Evolutionary conservation across 495 filamentous ascomycete genomes (phyloP).

Genomic region (Viridothelium virens): DNA sequence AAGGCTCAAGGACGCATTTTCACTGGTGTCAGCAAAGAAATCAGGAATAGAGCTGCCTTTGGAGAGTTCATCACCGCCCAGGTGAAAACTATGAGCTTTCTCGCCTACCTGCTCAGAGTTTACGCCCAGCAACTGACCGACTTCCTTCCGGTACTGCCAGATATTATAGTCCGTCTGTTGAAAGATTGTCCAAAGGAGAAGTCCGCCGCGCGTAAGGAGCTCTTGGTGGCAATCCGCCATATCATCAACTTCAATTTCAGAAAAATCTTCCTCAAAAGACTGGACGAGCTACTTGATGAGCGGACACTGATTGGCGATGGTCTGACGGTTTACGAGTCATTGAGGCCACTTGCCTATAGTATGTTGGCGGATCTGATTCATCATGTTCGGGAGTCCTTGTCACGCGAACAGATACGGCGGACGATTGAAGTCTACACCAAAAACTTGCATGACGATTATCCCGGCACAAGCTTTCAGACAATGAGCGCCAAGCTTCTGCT

Average conservation of each 20-base stretch:
- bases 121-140: constrained; percentile 83
- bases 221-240: constrained; percentile 91
- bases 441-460: constrained; percentile 91
- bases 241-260: constrained; percentile 99
- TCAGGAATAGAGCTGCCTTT: constrained; percentile 89
- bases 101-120: constrained; percentile 85
- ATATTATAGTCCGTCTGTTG: constrained; percentile 83
- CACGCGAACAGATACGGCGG: constrained; percentile 79
- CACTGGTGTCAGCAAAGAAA: constrained; percentile 86
- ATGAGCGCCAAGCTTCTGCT: constrained; percentile 97
- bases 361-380: constrained; percentile 98
- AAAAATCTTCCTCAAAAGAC: constrained; percentile 88
- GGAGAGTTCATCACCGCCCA: constrained; percentile 96
- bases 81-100: constrained; percentile 98
- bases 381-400: constrained; percentile 80
- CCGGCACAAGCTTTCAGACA: constrained; percentile 97
- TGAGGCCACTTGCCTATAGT: constrained; percentile 93
- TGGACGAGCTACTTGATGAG: constrained; percentile 92
- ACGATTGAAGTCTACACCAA: constrained; percentile 96
- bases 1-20: constrained; percentile 68
- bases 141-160: constrained; percentile 79
- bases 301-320: constrained; percentile 91
- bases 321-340: constrained; percentile 90
- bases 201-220: constrained; percentile 85
- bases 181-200: constrained; percentile 93